Percentiles rank a stretch among this genome's conserved stretches.
These are phyloP conservation scores for Leersia perrieri DNA, from an alignment of 176 grass and related monocot species.

Conservation along the genomic window DNA sequence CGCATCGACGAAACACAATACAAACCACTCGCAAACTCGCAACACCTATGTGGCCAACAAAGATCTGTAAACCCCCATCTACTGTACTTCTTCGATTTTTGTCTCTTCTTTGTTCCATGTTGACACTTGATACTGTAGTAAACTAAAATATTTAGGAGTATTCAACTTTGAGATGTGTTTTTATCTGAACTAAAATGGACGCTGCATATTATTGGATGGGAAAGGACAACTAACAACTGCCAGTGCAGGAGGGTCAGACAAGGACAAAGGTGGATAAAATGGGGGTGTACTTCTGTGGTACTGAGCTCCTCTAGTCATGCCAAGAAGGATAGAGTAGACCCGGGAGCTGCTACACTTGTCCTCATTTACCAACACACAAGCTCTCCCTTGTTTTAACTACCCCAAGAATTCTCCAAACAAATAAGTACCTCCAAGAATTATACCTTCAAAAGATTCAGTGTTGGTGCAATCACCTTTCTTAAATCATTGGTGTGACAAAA, in stretches of 20 bases:
- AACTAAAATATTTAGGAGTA: too few species aligned
- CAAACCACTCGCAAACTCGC: neutral
- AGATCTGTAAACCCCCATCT: neutral
- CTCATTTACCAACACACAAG: constrained; percentile 22
- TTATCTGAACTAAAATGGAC: neutral
- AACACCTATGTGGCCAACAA: constrained; percentile 8
- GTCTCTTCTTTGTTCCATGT: neutral
- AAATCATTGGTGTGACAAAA: constrained; percentile 14
- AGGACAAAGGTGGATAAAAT: constrained; percentile 27
- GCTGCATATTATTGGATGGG: neutral
- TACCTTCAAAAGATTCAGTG: neutral
- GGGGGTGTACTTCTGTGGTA: constrained; percentile 53
- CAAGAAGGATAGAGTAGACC: constrained; percentile 46
- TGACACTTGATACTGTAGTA: too few species aligned
- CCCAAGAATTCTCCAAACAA: constrained; percentile 1
- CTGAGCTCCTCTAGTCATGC: constrained; percentile 20
- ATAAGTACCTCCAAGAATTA: neutral
- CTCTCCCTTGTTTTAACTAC: neutral
- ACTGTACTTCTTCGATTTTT: neutral
- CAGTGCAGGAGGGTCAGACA: neutral
- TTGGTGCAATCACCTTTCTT: neutral
- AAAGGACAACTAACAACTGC: constrained; percentile 7
- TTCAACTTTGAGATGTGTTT: neutral
- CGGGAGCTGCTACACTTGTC: constrained; percentile 25
- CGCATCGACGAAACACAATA: neutral